Percentiles rank a stretch among this genome's conserved stretches.
phyloP scores from a whole-genome alignment of 2,329 filamentous ascomycete species.

The Leptographium radiaticola region DNA sequence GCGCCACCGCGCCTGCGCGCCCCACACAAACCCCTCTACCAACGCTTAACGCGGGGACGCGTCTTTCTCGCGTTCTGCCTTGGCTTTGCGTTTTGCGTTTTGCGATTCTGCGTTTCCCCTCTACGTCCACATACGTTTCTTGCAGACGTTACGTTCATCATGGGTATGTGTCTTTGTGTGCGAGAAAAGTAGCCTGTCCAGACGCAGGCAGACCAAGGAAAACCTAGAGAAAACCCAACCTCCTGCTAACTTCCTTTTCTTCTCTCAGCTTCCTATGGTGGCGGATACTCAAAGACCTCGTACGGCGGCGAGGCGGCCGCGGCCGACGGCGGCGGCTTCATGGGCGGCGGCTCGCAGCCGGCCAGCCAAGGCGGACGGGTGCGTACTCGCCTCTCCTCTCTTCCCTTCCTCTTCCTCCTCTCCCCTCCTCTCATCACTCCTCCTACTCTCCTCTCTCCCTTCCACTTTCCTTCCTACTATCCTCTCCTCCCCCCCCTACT shows the following conservation, averaged over 20 bases:
- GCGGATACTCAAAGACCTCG: constrained; percentile 31
- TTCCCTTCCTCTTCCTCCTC: background rate
- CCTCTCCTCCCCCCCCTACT: background rate
- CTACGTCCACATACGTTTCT: background rate
- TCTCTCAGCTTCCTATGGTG: constrained; percentile 33
- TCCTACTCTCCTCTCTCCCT: background rate
- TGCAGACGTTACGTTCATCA: too few relatives aligned
- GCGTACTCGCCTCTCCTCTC: background rate
- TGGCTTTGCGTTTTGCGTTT: background rate
- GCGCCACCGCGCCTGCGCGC: too few relatives aligned
- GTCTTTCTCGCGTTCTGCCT: too few relatives aligned
- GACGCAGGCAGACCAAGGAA: too few relatives aligned
- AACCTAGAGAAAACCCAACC: too few relatives aligned
- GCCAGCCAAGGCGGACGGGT: constrained; percentile 34
- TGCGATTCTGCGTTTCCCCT: background rate
- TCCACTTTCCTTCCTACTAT: background rate
- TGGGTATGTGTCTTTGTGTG: too few relatives aligned
- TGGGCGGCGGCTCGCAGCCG: constrained; percentile 45
- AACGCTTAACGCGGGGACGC: background rate
- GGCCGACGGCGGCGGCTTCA: constrained; percentile 49
- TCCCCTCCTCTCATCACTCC: background rate
- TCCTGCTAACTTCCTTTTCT: background rate
- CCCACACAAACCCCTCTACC: background rate
- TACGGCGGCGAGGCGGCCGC: constrained; percentile 44
- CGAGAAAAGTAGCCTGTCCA: too few relatives aligned